Conservation (phyloP, 495 filamentous ascomycete species). For the Aspergillus indologenus region DNA sequence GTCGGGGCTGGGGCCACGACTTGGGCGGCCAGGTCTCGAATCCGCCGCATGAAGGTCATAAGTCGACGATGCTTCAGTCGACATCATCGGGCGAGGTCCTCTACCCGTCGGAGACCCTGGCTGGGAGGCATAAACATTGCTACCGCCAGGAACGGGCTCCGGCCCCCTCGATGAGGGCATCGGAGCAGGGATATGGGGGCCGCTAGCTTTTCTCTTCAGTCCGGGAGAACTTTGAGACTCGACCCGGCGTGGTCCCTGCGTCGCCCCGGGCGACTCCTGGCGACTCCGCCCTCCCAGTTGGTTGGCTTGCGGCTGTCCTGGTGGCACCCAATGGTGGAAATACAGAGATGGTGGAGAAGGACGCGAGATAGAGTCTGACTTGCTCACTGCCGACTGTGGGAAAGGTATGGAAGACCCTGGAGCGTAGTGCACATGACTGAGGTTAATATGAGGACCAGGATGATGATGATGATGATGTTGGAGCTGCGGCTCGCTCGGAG, state of each 20-base stretch:
- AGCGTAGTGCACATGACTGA: conserved; percentile 28
- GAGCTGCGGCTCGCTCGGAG: conserved; percentile 55
- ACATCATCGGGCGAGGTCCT: not conserved
- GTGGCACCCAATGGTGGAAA: conserved; percentile 91
- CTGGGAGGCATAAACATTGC: conserved; percentile 6
- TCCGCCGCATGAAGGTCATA: conserved; percentile 6
- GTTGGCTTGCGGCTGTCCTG: conserved; percentile 43
- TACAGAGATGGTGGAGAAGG: conserved; percentile 70
- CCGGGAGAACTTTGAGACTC: conserved; percentile 39
- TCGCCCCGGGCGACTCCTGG: conserved; percentile 25
- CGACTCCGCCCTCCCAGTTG: conserved; percentile 29
- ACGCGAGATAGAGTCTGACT: conserved; percentile 50
- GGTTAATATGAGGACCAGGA: conserved; percentile 36
- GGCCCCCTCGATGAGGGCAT: conserved; percentile 28
- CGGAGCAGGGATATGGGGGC: conserved; percentile 37
- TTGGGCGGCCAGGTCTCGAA: not conserved
- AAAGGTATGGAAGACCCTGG: conserved; percentile 30
- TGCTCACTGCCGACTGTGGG: conserved; percentile 43
- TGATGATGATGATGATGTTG: too few relatives aligned
- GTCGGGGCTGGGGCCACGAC: not conserved
- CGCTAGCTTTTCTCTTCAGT: conserved; percentile 42
- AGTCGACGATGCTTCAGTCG: conserved; percentile 6
- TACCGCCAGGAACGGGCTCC: conserved; percentile 2
- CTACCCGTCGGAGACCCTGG: conserved; percentile 12
- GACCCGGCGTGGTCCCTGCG: conserved; percentile 26